Conservation (phyloP, 169 alveolate genomes). For the Plasmodium vivax region DNA sequence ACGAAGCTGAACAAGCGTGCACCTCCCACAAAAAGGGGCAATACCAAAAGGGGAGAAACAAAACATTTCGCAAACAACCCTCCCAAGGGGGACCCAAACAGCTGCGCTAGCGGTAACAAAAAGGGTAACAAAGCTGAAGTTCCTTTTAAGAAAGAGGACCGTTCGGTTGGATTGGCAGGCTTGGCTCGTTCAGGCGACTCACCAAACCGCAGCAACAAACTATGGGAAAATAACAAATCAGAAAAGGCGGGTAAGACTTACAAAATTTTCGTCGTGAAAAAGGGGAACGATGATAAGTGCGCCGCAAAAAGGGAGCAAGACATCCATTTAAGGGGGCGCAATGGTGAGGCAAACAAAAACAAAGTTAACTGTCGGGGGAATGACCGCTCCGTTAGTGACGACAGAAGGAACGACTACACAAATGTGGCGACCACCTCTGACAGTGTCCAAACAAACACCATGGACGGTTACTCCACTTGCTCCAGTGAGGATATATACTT, state of each 20-base stretch:
- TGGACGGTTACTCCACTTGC: constrained; percentile 28
- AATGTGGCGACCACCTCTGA: neutral
- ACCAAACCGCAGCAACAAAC: neutral
- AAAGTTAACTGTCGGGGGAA: neutral
- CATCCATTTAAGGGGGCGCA: neutral
- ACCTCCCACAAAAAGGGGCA: neutral
- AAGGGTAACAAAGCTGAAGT: neutral
- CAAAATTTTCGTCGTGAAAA: constrained; percentile 4
- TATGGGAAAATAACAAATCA: neutral
- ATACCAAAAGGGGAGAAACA: neutral
- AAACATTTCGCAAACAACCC: neutral
- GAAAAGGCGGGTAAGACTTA: neutral
- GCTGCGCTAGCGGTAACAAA: neutral
- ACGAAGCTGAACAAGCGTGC: neutral
- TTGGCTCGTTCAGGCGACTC: neutral
- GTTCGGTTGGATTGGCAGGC: neutral
- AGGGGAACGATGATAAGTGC: constrained; percentile 2
- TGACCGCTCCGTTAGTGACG: neutral
- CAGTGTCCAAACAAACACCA: neutral
- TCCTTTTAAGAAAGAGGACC: neutral
- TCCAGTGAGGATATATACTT: constrained; percentile 39
- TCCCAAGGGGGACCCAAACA: neutral
- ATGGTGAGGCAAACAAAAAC: neutral
- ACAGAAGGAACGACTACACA: neutral
- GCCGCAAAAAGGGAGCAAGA: neutral